A percentile compares a stretch with the other conserved stretches of the same genome.
Evolutionary conservation across 352 stramenopile species (phyloP).

Genomic region (Phytophthora pinifolia): DNA sequence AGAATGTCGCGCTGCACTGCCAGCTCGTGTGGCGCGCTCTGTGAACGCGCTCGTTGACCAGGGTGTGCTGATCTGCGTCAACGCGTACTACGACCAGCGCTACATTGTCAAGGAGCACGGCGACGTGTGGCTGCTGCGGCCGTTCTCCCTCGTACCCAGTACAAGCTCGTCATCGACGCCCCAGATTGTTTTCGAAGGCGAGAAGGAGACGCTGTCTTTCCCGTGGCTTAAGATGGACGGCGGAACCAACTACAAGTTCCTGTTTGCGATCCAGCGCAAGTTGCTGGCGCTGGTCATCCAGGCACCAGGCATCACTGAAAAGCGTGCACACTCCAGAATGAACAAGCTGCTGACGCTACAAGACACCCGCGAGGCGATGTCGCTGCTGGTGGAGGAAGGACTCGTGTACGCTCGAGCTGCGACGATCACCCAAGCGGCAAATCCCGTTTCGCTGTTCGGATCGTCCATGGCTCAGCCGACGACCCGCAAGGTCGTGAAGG

Average conservation of each 20-base stretch:
- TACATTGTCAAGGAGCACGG: constrained; percentile 66
- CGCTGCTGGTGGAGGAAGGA: constrained; percentile 68
- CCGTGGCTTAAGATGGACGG: constrained; percentile 86
- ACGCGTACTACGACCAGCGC: constrained; percentile 69
- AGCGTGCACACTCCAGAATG: constrained; percentile 51
- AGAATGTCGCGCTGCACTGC: constrained; percentile 13
- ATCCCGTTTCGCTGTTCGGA: constrained; percentile 35
- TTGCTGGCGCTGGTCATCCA: constrained; percentile 57
- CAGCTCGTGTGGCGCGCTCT: constrained; percentile 25
- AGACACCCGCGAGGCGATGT: constrained; percentile 70
- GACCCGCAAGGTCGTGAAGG: constrained; percentile 36
- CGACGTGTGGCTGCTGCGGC: constrained; percentile 66
- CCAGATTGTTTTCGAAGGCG: constrained; percentile 66
- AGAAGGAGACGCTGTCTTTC: constrained; percentile 76
- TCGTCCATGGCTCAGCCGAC: constrained; percentile 15
- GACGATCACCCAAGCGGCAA: constrained; percentile 7
- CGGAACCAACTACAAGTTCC: constrained; percentile 68
- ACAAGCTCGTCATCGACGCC: constrained; percentile 20
- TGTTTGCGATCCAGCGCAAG: constrained; percentile 80
- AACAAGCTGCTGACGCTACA: constrained; percentile 68
- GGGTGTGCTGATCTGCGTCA: constrained; percentile 59
- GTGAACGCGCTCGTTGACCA: constrained; percentile 56
- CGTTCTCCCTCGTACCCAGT: constrained; percentile 55
- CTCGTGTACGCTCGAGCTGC: constrained; percentile 63
- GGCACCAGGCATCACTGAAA: constrained; percentile 60